Evolutionary conservation across 441 rosid genomes (phyloP).

Genomic region (Francoa sonchifolia): DNA sequence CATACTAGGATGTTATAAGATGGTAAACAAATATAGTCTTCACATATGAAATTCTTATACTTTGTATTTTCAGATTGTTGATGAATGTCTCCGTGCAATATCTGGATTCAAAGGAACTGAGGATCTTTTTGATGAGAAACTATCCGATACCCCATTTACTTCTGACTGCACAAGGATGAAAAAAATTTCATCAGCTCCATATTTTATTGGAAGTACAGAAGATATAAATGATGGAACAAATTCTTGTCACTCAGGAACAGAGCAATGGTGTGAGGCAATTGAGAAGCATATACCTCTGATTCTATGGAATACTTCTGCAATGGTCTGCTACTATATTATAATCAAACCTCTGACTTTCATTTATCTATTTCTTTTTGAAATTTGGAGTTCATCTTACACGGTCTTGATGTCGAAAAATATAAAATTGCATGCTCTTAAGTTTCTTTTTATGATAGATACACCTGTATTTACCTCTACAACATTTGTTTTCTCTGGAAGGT

Average conservation of each 20-base stretch:
- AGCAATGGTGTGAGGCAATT: conserved; percentile 65
- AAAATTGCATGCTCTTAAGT: not conserved
- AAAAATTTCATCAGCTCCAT: conserved; percentile 82
- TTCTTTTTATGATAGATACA: no score
- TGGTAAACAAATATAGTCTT: no score
- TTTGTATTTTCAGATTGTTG: conserved; percentile 56
- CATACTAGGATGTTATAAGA: no score
- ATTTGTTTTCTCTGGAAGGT: conserved; percentile 40
- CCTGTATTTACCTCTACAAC: conserved; percentile 9
- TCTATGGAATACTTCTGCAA: conserved; percentile 50
- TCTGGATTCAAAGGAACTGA: conserved; percentile 92
- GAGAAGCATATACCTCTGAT: conserved; percentile 54
- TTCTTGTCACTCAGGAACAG: conserved; percentile 33
- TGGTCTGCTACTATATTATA: conserved; percentile 40
- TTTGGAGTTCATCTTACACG: no score
- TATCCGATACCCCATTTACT: conserved; percentile 59
- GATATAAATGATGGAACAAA: conserved; percentile 28
- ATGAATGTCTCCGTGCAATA: conserved; percentile 79
- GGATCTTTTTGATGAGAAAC: conserved; percentile 54
- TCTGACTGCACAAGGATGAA: conserved; percentile 65
- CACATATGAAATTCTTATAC: not conserved
- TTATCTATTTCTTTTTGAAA: not conserved
- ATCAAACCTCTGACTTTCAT: not conserved
- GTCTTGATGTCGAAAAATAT: no score
- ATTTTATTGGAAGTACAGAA: conserved; percentile 35